These are phyloP conservation scores for Cytospora schulzeri DNA, from an alignment of 2,329 filamentous ascomycete genomes.

Conservation along the genomic window DNA sequence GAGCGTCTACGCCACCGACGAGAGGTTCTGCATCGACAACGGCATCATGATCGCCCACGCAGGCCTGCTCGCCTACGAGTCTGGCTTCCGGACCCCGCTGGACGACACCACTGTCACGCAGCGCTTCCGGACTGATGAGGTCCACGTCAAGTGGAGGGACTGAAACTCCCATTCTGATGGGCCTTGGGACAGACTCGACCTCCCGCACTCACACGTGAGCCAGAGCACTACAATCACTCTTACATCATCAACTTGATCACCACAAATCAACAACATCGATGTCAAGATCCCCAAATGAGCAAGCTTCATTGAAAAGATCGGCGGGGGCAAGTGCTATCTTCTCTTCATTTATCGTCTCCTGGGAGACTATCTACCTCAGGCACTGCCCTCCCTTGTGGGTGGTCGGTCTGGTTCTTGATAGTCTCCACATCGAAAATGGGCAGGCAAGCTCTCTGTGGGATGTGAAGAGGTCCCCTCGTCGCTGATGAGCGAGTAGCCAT, in stretches of 20 bases:
- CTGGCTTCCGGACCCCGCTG: conserved; percentile 74
- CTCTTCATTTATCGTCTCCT: neutral
- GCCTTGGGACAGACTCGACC: neutral
- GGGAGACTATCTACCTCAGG: neutral
- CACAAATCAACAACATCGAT: neutral
- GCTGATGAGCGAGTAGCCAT: neutral
- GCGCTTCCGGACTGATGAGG: conserved; percentile 80
- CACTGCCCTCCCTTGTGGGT: neutral
- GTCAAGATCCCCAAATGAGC: neutral
- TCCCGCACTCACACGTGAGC: neutral
- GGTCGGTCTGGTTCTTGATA: neutral
- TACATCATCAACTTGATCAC: neutral
- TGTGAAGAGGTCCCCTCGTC: neutral
- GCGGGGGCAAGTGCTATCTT: neutral
- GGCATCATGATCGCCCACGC: conserved; percentile 99
- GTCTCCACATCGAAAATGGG: neutral
- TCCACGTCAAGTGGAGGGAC: conserved; percentile 78
- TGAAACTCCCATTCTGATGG: conserved; percentile 35
- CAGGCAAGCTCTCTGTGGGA: neutral
- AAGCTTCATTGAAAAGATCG: neutral
- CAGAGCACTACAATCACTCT: neutral
- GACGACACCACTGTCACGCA: conserved; percentile 85
- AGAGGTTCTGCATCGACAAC: conserved; percentile 98
- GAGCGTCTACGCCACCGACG: conserved; percentile 91
- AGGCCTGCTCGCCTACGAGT: conserved; percentile 81